Conservation (phyloP, 2,329 filamentous ascomycete species). For the Cladosporium halotolerans region DNA sequence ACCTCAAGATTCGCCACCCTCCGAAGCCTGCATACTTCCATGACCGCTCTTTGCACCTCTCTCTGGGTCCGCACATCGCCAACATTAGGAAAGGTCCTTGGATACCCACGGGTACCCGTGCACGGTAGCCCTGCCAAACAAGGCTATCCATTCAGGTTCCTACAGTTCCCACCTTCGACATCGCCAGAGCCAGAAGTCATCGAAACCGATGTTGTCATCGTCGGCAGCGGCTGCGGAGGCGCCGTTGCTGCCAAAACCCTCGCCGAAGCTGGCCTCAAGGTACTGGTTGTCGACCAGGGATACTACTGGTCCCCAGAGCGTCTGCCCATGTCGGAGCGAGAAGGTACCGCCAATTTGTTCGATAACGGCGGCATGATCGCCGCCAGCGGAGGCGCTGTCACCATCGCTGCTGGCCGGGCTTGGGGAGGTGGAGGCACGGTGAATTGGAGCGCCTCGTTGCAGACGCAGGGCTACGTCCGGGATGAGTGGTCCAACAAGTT, state of each 20-base stretch:
- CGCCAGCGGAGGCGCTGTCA: slow-evolving; percentile 47
- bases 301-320: slow-evolving; percentile 68
- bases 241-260: slow-evolving; percentile 75
- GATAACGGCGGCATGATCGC: slow-evolving; percentile 58
- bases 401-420: slow-evolving; percentile 60
- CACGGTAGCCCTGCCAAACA: slow-evolving; percentile 46
- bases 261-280: slow-evolving; percentile 65
- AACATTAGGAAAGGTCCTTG: slow-evolving; percentile 49
- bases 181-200: slow-evolving; percentile 49
- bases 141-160: slow-evolving; percentile 53
- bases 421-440: slow-evolving; percentile 85
- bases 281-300: slow-evolving; percentile 76
- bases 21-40: slow-evolving; percentile 49
- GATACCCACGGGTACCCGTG: slow-evolving; percentile 52
- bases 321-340: slow-evolving; percentile 65
- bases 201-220: slow-evolving; percentile 74
- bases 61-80: slow-evolving; percentile 52
- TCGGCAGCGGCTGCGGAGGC: slow-evolving; percentile 83
- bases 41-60: slow-evolving; percentile 51
- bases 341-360: slow-evolving; percentile 59
- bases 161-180: slow-evolving; percentile 48
- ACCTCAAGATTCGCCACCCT: slow-evolving; percentile 51
- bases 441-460: slow-evolving; percentile 69
- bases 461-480: slow-evolving; percentile 69
- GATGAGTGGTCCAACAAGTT: slow-evolving; percentile 67